These are phyloP conservation scores for Bigelowiella natans DNA, from an alignment of 78 protist species.

Conservation along the genomic window DNA sequence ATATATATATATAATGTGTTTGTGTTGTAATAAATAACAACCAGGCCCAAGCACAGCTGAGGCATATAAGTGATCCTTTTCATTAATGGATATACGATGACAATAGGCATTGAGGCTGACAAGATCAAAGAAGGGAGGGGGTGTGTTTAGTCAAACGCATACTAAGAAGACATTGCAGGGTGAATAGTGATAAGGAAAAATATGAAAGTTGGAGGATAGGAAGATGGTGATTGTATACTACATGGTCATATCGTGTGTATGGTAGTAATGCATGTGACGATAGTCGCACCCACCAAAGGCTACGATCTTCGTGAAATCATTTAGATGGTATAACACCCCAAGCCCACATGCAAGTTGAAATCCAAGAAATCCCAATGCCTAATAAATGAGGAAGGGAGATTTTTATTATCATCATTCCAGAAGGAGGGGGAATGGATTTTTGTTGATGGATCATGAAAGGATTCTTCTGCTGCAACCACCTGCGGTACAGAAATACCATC, in stretches of 20 bases:
- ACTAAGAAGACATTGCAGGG: conserved; percentile 24
- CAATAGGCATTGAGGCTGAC: conserved; percentile 57
- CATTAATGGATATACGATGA: conserved; percentile 64
- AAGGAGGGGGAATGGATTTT: neutral
- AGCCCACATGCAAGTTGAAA: conserved; percentile 37
- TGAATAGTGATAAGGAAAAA: conserved; percentile 28
- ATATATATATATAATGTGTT: no score
- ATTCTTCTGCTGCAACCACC: no score
- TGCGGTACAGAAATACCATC: no score
- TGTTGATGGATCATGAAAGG: no score
- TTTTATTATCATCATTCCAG: neutral
- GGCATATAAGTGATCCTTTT: conserved; percentile 72
- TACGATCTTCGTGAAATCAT: neutral
- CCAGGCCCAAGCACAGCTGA: conserved; percentile 67
- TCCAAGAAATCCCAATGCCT: conserved; percentile 37
- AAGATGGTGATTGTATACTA: neutral
- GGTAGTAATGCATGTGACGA: neutral
- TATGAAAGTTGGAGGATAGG: conserved; percentile 11
- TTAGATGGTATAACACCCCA: conserved; percentile 24
- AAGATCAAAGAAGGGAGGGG: conserved; percentile 19
- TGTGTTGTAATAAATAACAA: conserved; percentile 79
- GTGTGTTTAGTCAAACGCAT: neutral
- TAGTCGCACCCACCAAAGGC: neutral
- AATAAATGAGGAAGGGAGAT: neutral
- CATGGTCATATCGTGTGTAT: neutral